Conservation (phyloP, 768 basidiomycete species). For the Favolaschia claudopus region DNA sequence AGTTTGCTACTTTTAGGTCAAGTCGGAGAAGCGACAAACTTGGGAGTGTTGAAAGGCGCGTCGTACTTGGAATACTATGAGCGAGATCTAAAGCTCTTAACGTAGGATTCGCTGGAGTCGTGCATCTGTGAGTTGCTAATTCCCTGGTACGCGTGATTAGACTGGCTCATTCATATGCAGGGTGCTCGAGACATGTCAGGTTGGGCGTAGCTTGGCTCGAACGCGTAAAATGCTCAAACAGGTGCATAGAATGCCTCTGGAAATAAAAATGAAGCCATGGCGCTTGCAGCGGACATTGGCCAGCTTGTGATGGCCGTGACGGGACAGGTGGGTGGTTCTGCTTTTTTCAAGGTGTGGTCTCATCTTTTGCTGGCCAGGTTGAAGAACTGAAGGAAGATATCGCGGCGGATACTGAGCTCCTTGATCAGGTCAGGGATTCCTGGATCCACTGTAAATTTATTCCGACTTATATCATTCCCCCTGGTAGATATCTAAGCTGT, state of each 20-base stretch:
- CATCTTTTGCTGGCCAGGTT: slow-evolving; percentile 20
- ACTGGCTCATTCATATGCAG: slow-evolving; percentile 6
- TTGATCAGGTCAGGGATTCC: too few relatives aligned
- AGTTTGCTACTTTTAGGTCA: slow-evolving; percentile 13
- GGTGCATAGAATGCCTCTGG: slow-evolving; percentile 22
- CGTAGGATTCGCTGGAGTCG: slow-evolving; percentile 25
- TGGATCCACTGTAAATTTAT: too few relatives aligned
- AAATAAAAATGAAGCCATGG: slow-evolving; percentile 21
- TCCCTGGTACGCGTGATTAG: background rate
- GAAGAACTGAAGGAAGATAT: slow-evolving; percentile 21
- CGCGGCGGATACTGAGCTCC: slow-evolving; percentile 16
- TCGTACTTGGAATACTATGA: background rate
- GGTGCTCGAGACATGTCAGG: slow-evolving; percentile 26
- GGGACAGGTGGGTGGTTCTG: too few relatives aligned
- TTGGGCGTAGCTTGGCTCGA: background rate
- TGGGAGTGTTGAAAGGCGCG: slow-evolving; percentile 23
- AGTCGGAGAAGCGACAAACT: slow-evolving; percentile 17
- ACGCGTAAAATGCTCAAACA: too few relatives aligned
- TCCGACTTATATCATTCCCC: too few relatives aligned
- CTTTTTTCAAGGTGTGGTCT: too few relatives aligned
- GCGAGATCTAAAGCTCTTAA: background rate
- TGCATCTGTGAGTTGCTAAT: slow-evolving; percentile 5
- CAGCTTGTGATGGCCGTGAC: slow-evolving; percentile 18
- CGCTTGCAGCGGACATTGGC: slow-evolving; percentile 25
- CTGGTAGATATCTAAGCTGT: slow-evolving; percentile 27